Base-by-base conservation (phyloP, 305 asterid species). In the Fraxinus ornus region DNA sequence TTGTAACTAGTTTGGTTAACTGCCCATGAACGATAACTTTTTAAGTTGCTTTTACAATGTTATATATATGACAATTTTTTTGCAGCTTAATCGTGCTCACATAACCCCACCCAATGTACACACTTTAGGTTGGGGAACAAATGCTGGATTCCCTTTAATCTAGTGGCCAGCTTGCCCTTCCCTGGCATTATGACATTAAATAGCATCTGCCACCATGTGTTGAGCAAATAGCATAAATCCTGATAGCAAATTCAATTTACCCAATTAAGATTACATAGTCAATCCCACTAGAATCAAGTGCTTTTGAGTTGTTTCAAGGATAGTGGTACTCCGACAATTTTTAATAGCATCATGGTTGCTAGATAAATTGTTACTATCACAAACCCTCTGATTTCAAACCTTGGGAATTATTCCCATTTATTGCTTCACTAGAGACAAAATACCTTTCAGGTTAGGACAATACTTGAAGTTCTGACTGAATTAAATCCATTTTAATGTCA, bases 1-100 rank as follows among this genome's bases (percentile, higher is more conserved):
- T 75, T 83, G 77, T 78, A 37, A 21, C 76, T 22, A 74, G 85
- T 77, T 86, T 73, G 52, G 47, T 28, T 81, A 75, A 79, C 71
- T 81, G 44, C 28, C 24, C 75, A 3, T 8, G 47, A 33, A 19
- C 4, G 19, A 57, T 57, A 55, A 55, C 3, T 57, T 21, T 78
- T 37, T 62, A 8, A 30, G 57, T 83, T 80, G 13, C 66, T 76
- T 80, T 24, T 71, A 71, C 12, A 32, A 33, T 33, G 26, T 37
- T 7, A 71, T 17, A 4, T 66, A 71, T 17, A 5, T 66, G 74
- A 66, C n/a, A 66, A 26, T 12, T 66, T 66, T 22, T 66, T 9
- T 33, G 44, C 19, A 71, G 76, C 41, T 71, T 15, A 33, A 71
- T 33, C 9, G n/a, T 66, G 19, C 74, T 66, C 35, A 66, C n/a